A percentile compares a stretch with the other conserved stretches of the same genome.
Conservation (phyloP, 768 basidiomycete genomes). For the Punctularia strigosozonata region DNA sequence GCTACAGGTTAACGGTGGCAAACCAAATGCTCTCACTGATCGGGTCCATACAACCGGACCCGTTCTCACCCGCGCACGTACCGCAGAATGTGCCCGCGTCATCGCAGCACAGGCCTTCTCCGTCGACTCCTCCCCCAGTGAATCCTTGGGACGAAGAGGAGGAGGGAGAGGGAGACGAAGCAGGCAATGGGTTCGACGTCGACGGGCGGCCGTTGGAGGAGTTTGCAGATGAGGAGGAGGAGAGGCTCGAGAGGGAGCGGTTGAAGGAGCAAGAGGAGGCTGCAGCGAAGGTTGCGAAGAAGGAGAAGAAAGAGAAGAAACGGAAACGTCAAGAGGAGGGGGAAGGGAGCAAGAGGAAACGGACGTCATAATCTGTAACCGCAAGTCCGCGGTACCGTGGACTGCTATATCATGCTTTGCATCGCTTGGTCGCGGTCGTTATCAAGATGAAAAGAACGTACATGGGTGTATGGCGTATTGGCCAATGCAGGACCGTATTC, state of each 20-base stretch:
- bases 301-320: constrained; percentile 12
- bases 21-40: constrained; percentile 90
- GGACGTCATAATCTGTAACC: constrained; percentile 19
- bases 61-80: constrained; percentile 54
- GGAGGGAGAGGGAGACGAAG: constrained; percentile 5
- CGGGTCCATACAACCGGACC: constrained; percentile 71
- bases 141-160: constrained; percentile 9
- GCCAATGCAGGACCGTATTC: no score
- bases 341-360: constrained; percentile 12
- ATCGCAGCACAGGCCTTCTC: constrained; percentile 11
- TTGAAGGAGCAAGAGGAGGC: constrained; percentile 16
- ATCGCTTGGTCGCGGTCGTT: neutral
- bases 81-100: constrained; percentile 17
- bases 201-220: no score
- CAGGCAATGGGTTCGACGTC: constrained; percentile 7
- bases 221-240: constrained; percentile 21
- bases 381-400: neutral
- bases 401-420: neutral
- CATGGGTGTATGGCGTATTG: no score
- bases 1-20: constrained; percentile 65
- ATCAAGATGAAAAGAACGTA: no score
- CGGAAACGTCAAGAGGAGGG: constrained; percentile 10
- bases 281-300: constrained; percentile 16
- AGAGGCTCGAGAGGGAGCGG: constrained; percentile 17
- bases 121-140: constrained; percentile 12